A percentile compares a stretch with the other conserved stretches of the same genome.
Evolutionary conservation across 345 rosid genomes (phyloP).

Genomic region (Moricandia moricandioides): DNA sequence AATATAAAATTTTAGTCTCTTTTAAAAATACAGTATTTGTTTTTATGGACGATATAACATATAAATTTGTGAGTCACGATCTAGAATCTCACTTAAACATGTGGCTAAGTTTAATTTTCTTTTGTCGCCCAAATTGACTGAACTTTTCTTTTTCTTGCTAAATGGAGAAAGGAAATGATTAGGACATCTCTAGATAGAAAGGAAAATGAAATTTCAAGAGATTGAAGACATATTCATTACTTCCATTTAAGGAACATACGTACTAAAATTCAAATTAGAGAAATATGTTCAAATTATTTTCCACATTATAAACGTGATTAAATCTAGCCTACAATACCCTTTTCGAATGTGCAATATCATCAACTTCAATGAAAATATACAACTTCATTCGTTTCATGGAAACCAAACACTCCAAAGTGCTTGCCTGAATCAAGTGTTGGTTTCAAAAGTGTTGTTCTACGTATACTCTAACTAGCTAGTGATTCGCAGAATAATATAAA

Average conservation of each 20-base stretch:
- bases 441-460: background rate
- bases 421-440: background rate
- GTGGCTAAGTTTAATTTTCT: background rate
- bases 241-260: constrained; percentile 1
- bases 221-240: background rate
- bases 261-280: background rate
- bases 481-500: too few relatives aligned
- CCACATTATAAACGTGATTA: background rate
- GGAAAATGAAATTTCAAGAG: constrained; percentile 4
- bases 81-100: background rate
- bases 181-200: constrained; percentile 9
- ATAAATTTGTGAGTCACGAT: background rate
- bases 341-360: background rate
- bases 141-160: background rate
- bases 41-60: background rate
- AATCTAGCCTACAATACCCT: background rate
- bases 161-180: constrained; percentile 6
- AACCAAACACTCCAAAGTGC: background rate
- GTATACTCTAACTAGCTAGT: background rate
- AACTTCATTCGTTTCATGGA: background rate
- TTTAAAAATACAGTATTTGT: background rate
- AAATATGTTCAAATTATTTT: background rate
- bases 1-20: background rate
- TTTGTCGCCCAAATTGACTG: constrained; percentile 62
- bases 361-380: background rate